Conservation (phyloP, 208 protist species). For the Wallacemonas sp. region DNA sequence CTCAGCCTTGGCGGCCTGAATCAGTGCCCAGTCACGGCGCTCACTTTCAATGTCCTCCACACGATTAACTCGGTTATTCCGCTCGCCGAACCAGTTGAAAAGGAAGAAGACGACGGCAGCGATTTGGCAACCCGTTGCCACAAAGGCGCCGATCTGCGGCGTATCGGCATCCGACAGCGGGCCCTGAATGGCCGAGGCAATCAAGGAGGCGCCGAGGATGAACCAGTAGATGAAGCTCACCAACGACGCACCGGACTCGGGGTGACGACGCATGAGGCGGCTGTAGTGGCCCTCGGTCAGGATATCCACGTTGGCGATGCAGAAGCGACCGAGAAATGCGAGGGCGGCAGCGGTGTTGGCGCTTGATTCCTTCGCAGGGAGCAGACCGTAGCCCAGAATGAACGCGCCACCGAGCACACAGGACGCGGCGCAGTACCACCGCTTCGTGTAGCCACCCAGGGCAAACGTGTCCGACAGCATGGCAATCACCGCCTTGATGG, state of each 20-base stretch:
- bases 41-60: slow-evolving; percentile 20
- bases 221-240: slow-evolving; percentile 39
- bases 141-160: slow-evolving; percentile 13
- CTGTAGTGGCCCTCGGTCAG: slow-evolving; percentile 35
- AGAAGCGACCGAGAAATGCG: slow-evolving; percentile 14
- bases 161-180: slow-evolving; percentile 20
- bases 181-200: slow-evolving; percentile 15
- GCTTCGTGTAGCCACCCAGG: slow-evolving; percentile 30
- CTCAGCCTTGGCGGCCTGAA: neutral
- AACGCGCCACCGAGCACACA: slow-evolving; percentile 20
- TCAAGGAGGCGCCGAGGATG: slow-evolving; percentile 19
- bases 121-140: slow-evolving; percentile 16
- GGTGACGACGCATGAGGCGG: slow-evolving; percentile 26
- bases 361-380: slow-evolving; percentile 14
- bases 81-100: slow-evolving; percentile 30
- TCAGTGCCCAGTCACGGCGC: neutral
- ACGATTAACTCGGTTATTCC: slow-evolving; percentile 18
- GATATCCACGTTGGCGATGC: slow-evolving; percentile 31
- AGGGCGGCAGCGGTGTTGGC: slow-evolving; percentile 17
- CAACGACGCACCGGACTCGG: slow-evolving; percentile 22
- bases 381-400: slow-evolving; percentile 15
- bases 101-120: slow-evolving; percentile 16
- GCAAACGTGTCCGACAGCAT: slow-evolving; percentile 25
- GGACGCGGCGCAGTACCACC: slow-evolving; percentile 23
- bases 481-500: slow-evolving; percentile 31